phyloP scores from a whole-genome alignment of 2,329 filamentous ascomycete species.

The Talaromyces sp. region DNA sequence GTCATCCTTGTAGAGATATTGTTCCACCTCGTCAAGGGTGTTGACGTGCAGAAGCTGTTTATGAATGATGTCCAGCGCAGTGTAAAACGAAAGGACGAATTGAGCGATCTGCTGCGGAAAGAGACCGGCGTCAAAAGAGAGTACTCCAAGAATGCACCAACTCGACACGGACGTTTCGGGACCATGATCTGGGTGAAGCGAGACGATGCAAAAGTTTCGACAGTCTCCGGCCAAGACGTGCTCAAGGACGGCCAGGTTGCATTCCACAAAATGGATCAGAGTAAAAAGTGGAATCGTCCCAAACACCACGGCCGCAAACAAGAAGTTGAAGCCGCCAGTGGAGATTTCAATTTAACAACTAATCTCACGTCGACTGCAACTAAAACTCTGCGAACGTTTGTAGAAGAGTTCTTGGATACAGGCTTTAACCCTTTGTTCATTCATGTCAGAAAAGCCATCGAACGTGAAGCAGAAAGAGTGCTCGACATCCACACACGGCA shows the following conservation, averaged over 20 bases:
- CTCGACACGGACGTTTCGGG: constrained; percentile 87
- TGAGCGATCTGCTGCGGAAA: constrained; percentile 68
- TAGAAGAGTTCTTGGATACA: constrained; percentile 89
- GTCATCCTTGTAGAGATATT: constrained; percentile 84
- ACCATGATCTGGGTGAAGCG: constrained; percentile 97
- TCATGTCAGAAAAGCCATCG: constrained; percentile 80
- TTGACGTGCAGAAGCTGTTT: constrained; percentile 78
- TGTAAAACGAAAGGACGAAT: constrained; percentile 64
- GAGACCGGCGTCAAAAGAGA: constrained; percentile 77
- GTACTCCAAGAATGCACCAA: constrained; percentile 71
- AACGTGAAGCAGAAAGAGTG: constrained; percentile 79
- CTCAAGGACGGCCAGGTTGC: constrained; percentile 66
- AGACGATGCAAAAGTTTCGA: constrained; percentile 75
- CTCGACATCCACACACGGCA: constrained; percentile 71
- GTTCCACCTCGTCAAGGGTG: constrained; percentile 86
- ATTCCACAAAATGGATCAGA: constrained; percentile 81
- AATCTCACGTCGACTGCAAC: constrained; percentile 67
- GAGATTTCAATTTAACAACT: constrained; percentile 70
- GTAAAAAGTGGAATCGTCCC: constrained; percentile 85
- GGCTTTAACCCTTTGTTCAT: constrained; percentile 89
- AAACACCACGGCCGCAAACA: constrained; percentile 55
- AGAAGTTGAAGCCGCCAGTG: constrained; percentile 52
- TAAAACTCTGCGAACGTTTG: constrained; percentile 71
- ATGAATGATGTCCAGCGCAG: constrained; percentile 69
- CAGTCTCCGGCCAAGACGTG: constrained; percentile 82